Evolutionary conservation across 768 basidiomycete species (phyloP).

Genomic region (Podaxis sp.): DNA sequence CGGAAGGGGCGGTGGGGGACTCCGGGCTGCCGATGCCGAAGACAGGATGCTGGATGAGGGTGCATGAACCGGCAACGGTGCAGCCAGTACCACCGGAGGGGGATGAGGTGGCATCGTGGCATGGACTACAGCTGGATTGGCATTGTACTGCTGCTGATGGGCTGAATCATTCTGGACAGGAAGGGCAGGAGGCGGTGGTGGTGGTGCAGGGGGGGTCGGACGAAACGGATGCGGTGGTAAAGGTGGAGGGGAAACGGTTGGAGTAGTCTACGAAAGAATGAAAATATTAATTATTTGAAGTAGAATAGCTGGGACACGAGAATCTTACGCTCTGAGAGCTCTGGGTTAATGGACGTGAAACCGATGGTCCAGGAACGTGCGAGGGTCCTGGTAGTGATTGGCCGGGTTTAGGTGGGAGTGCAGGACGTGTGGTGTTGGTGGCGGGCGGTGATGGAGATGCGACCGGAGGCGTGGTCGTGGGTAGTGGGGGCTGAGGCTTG

Average conservation of each 20-base stretch:
- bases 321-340: not conserved
- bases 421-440: not conserved
- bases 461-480: slow-evolving; percentile 7
- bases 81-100: not conserved
- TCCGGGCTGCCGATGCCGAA: not conserved
- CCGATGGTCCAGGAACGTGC: slow-evolving; percentile 14
- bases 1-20: slow-evolving; percentile 1
- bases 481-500: slow-evolving; percentile 12
- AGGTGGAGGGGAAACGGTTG: slow-evolving; percentile 7
- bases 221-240: slow-evolving; percentile 2
- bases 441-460: not conserved
- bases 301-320: not conserved
- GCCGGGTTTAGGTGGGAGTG: slow-evolving; percentile 30
- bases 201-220: slow-evolving; percentile 9
- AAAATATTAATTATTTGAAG: not conserved
- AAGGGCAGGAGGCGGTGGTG: slow-evolving; percentile 3
- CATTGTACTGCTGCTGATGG: not conserved
- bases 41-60: slow-evolving; percentile 7
- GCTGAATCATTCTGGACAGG: not conserved
- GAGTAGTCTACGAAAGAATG: not conserved
- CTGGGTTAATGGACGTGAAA: slow-evolving; percentile 1
- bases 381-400: slow-evolving; percentile 23
- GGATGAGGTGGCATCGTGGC: slow-evolving; percentile 8
- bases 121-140: not conserved
- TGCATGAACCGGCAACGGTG: slow-evolving; percentile 3